A percentile compares a stretch with the other conserved stretches of the same genome.
phyloP scores from a whole-genome alignment of 768 basidiomycete genomes.

The Saitozyma podzolica region DNA sequence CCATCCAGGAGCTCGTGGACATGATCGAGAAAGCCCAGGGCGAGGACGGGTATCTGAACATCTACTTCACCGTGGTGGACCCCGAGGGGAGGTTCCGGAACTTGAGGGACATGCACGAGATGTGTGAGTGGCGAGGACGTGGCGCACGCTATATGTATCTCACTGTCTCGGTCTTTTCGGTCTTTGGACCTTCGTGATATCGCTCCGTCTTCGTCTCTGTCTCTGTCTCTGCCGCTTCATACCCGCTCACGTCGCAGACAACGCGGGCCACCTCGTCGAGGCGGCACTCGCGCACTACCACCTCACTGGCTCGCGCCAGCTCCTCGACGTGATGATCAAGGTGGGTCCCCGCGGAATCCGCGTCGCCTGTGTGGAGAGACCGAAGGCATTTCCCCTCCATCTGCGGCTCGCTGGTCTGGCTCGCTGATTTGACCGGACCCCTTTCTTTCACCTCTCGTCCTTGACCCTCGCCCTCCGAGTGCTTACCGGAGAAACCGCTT shows the following conservation, averaged over 20 bases:
- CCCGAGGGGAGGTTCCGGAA: conserved; percentile 26
- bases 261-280: conserved; percentile 29
- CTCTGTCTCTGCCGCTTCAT: background rate
- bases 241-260: conserved; percentile 17
- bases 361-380: background rate
- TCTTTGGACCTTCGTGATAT: no score
- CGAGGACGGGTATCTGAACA: conserved; percentile 28
- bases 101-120: conserved; percentile 32
- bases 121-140: conserved; percentile 23
- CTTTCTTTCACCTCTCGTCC: no score
- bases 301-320: conserved; percentile 19
- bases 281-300: conserved; percentile 25
- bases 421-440: no score
- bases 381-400: no score
- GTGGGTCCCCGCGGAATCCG: conserved; percentile 5
- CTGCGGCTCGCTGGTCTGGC: no score
- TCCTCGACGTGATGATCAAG: conserved; percentile 33
- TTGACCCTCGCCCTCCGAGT: no score
- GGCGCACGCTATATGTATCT: no score
- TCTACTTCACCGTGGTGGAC: conserved; percentile 35
- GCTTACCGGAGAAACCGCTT: background rate
- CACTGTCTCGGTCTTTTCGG: no score
- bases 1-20: conserved; percentile 28
- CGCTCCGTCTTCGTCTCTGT: no score
- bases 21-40: conserved; percentile 33